Evolutionary conservation across 192 early-diverging fungal genomes (phyloP).

Genomic region (Gigaspora rosea): DNA sequence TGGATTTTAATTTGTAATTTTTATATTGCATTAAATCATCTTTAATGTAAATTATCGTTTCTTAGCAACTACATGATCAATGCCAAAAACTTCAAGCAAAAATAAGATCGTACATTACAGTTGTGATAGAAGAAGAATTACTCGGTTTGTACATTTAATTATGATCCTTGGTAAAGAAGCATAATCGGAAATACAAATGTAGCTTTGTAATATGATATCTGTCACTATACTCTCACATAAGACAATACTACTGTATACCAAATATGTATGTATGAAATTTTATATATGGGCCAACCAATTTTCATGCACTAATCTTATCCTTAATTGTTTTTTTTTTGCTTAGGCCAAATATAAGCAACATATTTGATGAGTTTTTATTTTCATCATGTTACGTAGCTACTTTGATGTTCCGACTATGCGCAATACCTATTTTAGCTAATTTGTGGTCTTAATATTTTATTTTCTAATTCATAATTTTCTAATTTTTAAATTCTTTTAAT

Average conservation of each 20-base stretch:
- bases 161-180: background rate
- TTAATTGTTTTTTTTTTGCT: too few relatives aligned
- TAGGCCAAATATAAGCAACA: too few relatives aligned
- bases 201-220: too few relatives aligned
- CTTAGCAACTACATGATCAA: background rate
- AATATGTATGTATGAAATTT: too few relatives aligned
- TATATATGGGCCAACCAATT: too few relatives aligned
- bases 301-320: too few relatives aligned
- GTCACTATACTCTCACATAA: background rate
- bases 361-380: too few relatives aligned
- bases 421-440: too few relatives aligned
- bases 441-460: too few relatives aligned
- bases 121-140: background rate
- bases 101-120: slow-evolving; percentile 3
- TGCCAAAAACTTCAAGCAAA: slow-evolving; percentile 11
- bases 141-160: background rate
- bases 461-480: background rate
- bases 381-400: too few relatives aligned
- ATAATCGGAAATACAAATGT: too few relatives aligned
- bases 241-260: background rate
- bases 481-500: background rate
- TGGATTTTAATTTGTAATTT: background rate
- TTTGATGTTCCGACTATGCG: too few relatives aligned
- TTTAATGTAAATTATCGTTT: background rate
- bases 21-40: background rate